These are phyloP conservation scores for Aspergillus niger DNA, from an alignment of 2,329 filamentous ascomycete genomes.

Conservation along the genomic window DNA sequence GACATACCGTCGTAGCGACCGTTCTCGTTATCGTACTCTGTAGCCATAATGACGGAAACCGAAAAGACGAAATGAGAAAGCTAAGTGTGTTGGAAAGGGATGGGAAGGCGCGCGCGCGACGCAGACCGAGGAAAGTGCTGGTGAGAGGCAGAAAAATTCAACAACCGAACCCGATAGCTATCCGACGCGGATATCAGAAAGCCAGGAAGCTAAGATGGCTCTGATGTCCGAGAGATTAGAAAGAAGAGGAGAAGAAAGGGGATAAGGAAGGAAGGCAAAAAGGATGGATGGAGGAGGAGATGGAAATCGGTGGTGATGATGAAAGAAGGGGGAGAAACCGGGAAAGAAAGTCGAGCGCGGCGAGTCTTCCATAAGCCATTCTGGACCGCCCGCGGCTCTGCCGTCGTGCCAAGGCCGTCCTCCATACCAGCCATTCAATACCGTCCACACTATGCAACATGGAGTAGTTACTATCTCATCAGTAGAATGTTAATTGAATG, in stretches of 20 bases:
- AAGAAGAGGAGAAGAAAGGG: slow-evolving; percentile 4
- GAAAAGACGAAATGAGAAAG: slow-evolving; percentile 9
- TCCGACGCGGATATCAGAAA: slow-evolving; percentile 3
- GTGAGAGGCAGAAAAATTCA: slow-evolving; percentile 11
- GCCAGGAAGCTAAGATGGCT: not conserved
- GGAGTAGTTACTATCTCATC: not conserved
- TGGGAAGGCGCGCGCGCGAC: slow-evolving; percentile 9
- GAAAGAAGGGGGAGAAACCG: slow-evolving; percentile 23
- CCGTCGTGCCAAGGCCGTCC: not conserved
- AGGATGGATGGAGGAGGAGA: slow-evolving; percentile 14
- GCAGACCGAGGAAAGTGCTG: not conserved
- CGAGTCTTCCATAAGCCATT: slow-evolving; percentile 17
- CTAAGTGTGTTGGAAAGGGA: not conserved
- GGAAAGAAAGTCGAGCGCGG: slow-evolving; percentile 15
- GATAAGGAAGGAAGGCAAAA: slow-evolving; percentile 12
- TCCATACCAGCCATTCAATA: not conserved
- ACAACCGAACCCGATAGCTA: not conserved
- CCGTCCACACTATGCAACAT: too few relatives aligned
- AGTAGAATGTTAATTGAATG: not conserved
- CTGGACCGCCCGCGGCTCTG: slow-evolving; percentile 19
- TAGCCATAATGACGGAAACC: slow-evolving; percentile 40
- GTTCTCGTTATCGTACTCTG: slow-evolving; percentile 66
- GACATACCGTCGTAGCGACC: slow-evolving; percentile 65
- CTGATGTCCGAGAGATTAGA: slow-evolving; percentile 2
- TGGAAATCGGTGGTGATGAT: slow-evolving; percentile 18